phyloP scores from a whole-genome alignment of 306 rosid genomes.

The Begonia peltatifolia region DNA sequence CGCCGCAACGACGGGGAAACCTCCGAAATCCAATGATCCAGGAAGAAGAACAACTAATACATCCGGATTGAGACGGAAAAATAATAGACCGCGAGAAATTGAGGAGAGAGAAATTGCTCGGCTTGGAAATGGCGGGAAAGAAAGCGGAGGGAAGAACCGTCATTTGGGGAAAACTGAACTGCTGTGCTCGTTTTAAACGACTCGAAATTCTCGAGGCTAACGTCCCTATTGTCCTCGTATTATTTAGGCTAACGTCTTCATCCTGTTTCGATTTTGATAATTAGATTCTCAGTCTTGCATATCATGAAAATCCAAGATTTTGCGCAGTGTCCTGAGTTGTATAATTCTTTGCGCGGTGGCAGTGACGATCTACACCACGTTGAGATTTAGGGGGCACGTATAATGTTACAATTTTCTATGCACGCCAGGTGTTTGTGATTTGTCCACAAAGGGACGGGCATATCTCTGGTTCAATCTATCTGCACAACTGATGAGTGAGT shows the following conservation, averaged over 20 bases:
- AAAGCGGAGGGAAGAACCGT: constrained; percentile 15
- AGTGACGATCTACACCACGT: no score
- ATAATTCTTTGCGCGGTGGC: no score
- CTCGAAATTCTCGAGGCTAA: not conserved
- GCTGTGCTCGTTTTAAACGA: not conserved
- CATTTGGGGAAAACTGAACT: constrained; percentile 7
- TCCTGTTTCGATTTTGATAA: no score
- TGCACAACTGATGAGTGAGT: no score
- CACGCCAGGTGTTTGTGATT: no score
- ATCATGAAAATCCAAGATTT: no score
- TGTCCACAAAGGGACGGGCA: no score
- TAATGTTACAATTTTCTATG: no score
- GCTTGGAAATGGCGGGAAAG: constrained; percentile 16
- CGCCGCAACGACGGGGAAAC: constrained; percentile 9
- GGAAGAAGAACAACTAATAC: not conserved
- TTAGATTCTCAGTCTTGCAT: no score
- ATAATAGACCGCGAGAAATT: not conserved
- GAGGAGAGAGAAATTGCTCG: not conserved
- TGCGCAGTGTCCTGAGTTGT: no score
- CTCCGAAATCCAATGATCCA: constrained; percentile 10
- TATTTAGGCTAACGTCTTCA: not conserved
- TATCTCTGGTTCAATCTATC: no score
- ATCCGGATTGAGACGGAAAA: not conserved
- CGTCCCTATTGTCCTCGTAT: constrained; percentile 4
- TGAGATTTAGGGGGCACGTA: no score